phyloP scores from a whole-genome alignment of 352 stramenopile genomes.

The Globisporangium uncinulatum region DNA sequence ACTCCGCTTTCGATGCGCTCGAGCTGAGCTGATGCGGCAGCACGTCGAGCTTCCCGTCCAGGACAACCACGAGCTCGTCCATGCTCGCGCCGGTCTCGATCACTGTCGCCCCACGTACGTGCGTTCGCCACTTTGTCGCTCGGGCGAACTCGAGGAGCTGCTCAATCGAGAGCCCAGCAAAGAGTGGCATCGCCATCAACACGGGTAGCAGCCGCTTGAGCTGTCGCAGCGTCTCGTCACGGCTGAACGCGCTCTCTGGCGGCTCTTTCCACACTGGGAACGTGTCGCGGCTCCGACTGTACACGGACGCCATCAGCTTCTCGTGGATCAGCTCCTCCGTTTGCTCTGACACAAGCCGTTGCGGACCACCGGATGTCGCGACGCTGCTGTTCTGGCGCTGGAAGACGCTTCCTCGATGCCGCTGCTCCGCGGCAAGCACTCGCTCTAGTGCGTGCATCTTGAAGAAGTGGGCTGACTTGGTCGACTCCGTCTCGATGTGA shows the following conservation, averaged over 20 bases:
- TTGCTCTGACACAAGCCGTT: constrained; percentile 20
- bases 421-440: constrained; percentile 17
- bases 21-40: background rate
- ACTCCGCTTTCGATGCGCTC: background rate
- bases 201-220: constrained; percentile 28
- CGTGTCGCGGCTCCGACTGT: constrained; percentile 46
- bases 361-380: background rate
- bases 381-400: too few relatives aligned
- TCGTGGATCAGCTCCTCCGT: constrained; percentile 40
- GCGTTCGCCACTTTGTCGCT: constrained; percentile 26
- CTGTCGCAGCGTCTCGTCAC: constrained; percentile 45
- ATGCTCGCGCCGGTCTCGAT: constrained; percentile 25
- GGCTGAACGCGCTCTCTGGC: constrained; percentile 22
- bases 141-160: constrained; percentile 50
- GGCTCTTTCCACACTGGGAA: constrained; percentile 56
- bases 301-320: constrained; percentile 45
- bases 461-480: constrained; percentile 42
- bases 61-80: constrained; percentile 31
- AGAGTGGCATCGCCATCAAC: constrained; percentile 23
- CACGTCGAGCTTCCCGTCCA: constrained; percentile 30
- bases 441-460: constrained; percentile 57
- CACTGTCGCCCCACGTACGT: constrained; percentile 15
- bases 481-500: constrained; percentile 17
- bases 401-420: background rate
- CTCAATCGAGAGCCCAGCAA: constrained; percentile 34